Conservation (phyloP, 169 alveolate genomes). For the Eimeria acervulina region DNA sequence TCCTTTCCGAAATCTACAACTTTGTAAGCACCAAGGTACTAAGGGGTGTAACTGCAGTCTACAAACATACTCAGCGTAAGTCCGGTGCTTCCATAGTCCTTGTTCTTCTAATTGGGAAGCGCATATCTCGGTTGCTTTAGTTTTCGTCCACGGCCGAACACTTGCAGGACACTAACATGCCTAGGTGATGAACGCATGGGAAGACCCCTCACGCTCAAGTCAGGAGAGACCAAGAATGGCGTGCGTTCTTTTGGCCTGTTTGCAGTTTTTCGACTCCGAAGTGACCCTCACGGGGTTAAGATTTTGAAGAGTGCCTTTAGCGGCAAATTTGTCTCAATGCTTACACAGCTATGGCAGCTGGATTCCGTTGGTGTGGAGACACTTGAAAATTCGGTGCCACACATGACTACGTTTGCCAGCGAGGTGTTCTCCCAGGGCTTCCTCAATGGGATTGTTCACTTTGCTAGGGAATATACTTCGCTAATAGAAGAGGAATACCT, state of each 20-base stretch:
- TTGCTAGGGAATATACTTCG: conserved; percentile 54
- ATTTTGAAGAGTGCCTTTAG: conserved; percentile 39
- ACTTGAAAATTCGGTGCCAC: neutral
- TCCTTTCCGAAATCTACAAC: conserved; percentile 3
- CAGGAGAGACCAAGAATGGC: neutral
- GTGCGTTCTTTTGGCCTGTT: neutral
- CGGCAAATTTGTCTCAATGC: conserved; percentile 31
- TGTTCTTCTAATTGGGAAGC: neutral
- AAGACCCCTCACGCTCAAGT: neutral
- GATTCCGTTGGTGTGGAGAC: conserved; percentile 39
- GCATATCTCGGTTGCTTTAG: neutral
- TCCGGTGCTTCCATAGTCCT: neutral
- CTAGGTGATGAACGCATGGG: neutral
- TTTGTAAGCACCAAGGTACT: conserved; percentile 14
- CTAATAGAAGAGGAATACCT: conserved; percentile 54
- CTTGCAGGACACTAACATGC: neutral
- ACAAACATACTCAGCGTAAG: conserved; percentile 68
- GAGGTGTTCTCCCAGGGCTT: conserved; percentile 63
- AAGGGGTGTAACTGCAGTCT: conserved; percentile 20
- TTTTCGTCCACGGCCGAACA: neutral
- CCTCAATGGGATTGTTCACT: conserved; percentile 50
- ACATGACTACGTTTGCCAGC: conserved; percentile 32
- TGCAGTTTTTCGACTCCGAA: conserved; percentile 55
- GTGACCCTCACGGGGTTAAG: conserved; percentile 25
- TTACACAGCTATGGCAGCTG: conserved; percentile 69